Base-by-base conservation (phyloP, 2,329 filamentous ascomycete species). In the Alternaria panax region DNA sequence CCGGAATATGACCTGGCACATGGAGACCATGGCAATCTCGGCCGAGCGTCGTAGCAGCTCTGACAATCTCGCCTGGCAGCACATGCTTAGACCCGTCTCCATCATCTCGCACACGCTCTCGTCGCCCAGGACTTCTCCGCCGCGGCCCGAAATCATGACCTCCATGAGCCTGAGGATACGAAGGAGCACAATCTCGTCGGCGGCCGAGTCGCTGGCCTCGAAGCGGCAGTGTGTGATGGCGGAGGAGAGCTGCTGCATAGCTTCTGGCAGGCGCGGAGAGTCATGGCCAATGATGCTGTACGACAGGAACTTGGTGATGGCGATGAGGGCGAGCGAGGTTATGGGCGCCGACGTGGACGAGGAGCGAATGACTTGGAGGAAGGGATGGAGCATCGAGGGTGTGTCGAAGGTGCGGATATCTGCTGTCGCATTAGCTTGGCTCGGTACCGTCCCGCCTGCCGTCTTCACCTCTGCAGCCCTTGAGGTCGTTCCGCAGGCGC, bases 71-170 rank as follows among this genome's bases (percentile, higher is more conserved):
- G 92, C 88, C 74, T 98, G 93, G 64, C 94, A 99, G 82, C 95
- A 99, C 83, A 99, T 98, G 74, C 93, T 97, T 66, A 99, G 80
- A 1, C 94, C 95, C 2, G 93, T 94, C 77, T 97, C 95, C 94
- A 99, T 98, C 93, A 99, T 98, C 77, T 97, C 93, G 76, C 96
- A 99, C 11, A 99, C 93, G 74, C 94, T 98, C 80, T 98, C 94
- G 72, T 99, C 95, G 59, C 94, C 96, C n/a, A 99, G 83, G 11
- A 98, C 87, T 66, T 96, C 90, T 36, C 95, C 95, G 28, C 94
- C 93, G 0, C 93, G 92, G 0, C 95, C 92, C 16, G 93, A 96
- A 71, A 99, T 90, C 91, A 99, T 97, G 72, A 93, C 92, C 79
- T 99, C 95, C 95, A 99, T 99, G 46, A 99, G 85, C 75, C 97